These are phyloP conservation scores for Oryza punctata DNA, from an alignment of 176 grass and related monocot genomes.

Conservation along the genomic window DNA sequence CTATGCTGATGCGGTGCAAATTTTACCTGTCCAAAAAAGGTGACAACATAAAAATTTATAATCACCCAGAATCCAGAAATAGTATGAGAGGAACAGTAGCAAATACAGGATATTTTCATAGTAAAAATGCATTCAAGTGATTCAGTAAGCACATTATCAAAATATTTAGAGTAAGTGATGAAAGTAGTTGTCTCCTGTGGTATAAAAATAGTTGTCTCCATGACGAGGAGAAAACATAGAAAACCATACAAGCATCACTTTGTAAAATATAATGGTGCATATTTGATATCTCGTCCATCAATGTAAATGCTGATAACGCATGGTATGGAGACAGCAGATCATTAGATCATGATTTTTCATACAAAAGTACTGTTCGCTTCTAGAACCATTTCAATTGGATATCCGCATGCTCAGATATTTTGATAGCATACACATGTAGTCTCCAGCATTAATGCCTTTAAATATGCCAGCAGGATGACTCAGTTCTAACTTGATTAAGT, in stretches of 20 bases:
- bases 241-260: background rate
- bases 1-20: constrained; percentile 71
- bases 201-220: background rate
- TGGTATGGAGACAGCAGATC: background rate
- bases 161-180: background rate
- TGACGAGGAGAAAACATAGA: background rate
- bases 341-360: background rate
- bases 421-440: background rate
- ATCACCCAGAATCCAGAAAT: background rate
- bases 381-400: background rate
- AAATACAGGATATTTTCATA: background rate
- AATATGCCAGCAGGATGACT: background rate
- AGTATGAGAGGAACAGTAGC: background rate
- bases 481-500: background rate
- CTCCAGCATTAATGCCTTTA: background rate
- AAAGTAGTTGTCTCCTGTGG: background rate
- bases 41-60: background rate
- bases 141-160: background rate
- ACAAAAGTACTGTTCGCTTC: background rate
- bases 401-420: background rate
- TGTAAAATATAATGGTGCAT: background rate
- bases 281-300: background rate
- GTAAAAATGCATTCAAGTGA: background rate
- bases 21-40: constrained; percentile 47
- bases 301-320: background rate